Evolutionary conservation across 2,329 filamentous ascomycete genomes (phyloP), one percentile per base, ranked within the genome.

Genomic region (Trichoderma arundinaceum): DNA sequence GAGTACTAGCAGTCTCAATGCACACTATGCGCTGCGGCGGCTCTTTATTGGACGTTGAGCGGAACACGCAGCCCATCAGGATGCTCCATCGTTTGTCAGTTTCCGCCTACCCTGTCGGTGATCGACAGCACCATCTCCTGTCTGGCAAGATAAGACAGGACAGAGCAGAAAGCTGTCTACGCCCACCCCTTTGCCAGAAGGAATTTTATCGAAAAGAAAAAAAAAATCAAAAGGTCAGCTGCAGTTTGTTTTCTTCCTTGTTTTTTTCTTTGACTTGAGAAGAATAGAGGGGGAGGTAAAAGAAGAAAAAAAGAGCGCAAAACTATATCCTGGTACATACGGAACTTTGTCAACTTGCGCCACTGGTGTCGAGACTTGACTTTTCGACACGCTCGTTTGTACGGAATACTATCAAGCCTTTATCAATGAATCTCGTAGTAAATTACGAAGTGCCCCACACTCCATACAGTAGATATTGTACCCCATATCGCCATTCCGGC

Each of bases 101-200:
- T 52, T 19, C 41, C 35, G 17, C 39, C 15, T 44, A 22, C 48
- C 59, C 38, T 35, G 59, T 53, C 48, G 33, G 59, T 62, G 59
- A 62, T 62, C 59, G 59, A 62, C 59, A 53, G 35, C n/a, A 33
- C 48, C 59, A 44, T 64, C 51, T 48, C 22, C 4, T 28, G 22
- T 38, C 49, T 22, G 38, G 28, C 48, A 28, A 43, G 58, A 53
- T 62, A n/a, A 19, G 48, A 39, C n/a, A 44, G 7, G 48, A 39
- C n/a, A 44, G 7, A 48, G 19, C 43, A n/a, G n/a, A n/a, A n/a
- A n/a, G n/a, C n/a, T n/a, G n/a, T n/a, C 38, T 62, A 39, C 49
- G 53, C 58, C 48, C 58, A 28, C 41, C 41, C 13, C 35, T 32
- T 51, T 51, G 13, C 35, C 22, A 22, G 32, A 49, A 57, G 41